A percentile compares a stretch with the other conserved stretches of the same genome.
Conservation (phyloP, 257 asterid genomes). For the Solanum pimpinellifolium region DNA sequence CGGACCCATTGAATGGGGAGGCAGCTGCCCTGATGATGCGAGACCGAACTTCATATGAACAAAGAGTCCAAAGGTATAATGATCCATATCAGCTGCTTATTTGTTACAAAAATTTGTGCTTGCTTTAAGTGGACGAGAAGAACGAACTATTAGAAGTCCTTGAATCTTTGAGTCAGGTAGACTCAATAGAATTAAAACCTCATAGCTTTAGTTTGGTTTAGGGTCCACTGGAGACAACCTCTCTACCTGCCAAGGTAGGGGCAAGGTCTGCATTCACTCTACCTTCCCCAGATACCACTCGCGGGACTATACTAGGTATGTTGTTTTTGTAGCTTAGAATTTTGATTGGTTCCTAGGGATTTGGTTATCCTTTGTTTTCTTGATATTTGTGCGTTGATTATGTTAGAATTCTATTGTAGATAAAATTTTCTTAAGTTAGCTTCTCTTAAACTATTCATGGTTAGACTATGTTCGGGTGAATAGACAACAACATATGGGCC, state of each 20-base stretch:
- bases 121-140: background rate
- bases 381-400: too few species aligned
- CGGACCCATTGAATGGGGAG: slow-evolving; percentile 92
- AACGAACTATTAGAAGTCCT: background rate
- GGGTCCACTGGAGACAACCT: background rate
- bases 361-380: too few species aligned
- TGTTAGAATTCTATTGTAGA: too few species aligned
- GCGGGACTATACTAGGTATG: too few species aligned
- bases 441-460: too few species aligned
- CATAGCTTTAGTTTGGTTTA: background rate
- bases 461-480: too few species aligned
- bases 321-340: too few species aligned
- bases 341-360: too few species aligned
- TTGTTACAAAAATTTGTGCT: background rate
- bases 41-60: slow-evolving; percentile 70
- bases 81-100: background rate
- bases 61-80: slow-evolving; percentile 68
- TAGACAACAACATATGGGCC: background rate
- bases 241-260: background rate
- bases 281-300: background rate
- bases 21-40: slow-evolving; percentile 95
- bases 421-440: too few species aligned
- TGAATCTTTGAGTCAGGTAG: background rate
- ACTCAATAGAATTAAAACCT: background rate
- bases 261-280: background rate